A percentile compares a stretch with the other conserved stretches of the same genome.
Conservation (phyloP, 2,329 filamentous ascomycete genomes). For the Xylaria multiplex region DNA sequence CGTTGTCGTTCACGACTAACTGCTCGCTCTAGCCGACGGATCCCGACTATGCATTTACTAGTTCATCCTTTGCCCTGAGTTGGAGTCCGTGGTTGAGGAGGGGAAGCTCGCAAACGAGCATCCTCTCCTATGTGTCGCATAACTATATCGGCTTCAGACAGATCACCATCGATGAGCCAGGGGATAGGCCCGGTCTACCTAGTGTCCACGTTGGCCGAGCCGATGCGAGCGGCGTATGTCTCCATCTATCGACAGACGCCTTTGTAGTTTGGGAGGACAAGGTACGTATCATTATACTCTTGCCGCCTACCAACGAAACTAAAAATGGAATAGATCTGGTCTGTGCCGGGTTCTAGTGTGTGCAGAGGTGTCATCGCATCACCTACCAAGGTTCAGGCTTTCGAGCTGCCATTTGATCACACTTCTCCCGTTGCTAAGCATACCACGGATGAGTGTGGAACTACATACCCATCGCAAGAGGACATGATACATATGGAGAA, state of each 20-base stretch:
- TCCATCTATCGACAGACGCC: constrained; percentile 61
- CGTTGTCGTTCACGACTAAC: neutral
- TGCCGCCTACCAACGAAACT: neutral
- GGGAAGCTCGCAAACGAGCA: constrained; percentile 52
- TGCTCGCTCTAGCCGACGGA: constrained; percentile 49
- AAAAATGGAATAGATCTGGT: constrained; percentile 55
- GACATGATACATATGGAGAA: constrained; percentile 51
- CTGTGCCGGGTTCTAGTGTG: constrained; percentile 50
- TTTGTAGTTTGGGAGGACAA: constrained; percentile 66
- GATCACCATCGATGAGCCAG: constrained; percentile 54
- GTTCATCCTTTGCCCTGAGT: constrained; percentile 61
- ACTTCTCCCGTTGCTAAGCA: constrained; percentile 50
- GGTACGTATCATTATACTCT: constrained; percentile 46
- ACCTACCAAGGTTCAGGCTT: constrained; percentile 60
- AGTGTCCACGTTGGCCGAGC: constrained; percentile 52
- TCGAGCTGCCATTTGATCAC: constrained; percentile 58
- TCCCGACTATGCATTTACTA: constrained; percentile 60
- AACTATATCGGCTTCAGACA: constrained; percentile 66
- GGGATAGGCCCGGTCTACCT: constrained; percentile 51
- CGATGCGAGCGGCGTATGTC: constrained; percentile 61
- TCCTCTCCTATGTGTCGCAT: constrained; percentile 61
- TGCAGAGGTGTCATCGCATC: constrained; percentile 66
- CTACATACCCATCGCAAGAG: constrained; percentile 54
- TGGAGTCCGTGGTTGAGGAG: constrained; percentile 64
- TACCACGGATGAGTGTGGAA: constrained; percentile 56